Evolutionary conservation across 306 rosid species (phyloP).

Genomic region (Ormosia semicastrata): DNA sequence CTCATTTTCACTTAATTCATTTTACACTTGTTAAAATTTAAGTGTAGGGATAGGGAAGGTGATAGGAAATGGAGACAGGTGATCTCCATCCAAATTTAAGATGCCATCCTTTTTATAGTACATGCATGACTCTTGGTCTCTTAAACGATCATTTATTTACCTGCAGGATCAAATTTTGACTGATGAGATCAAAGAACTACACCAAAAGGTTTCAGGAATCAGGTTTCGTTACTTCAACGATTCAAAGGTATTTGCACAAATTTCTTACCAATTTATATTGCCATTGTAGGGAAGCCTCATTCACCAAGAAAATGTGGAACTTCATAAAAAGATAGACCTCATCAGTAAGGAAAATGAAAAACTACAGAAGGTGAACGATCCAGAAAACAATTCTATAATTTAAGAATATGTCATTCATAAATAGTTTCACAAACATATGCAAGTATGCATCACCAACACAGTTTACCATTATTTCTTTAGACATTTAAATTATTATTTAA

Average conservation of each 20-base stretch:
- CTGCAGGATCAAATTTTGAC: constrained; percentile 52
- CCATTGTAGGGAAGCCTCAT: constrained; percentile 52
- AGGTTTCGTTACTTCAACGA: background rate
- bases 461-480: too few relatives aligned
- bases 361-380: constrained; percentile 48
- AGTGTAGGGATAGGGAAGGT: too few relatives aligned
- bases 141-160: constrained; percentile 16
- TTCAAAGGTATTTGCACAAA: background rate
- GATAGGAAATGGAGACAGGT: too few relatives aligned
- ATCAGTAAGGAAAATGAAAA: constrained; percentile 54
- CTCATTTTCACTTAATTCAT: too few relatives aligned
- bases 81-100: too few relatives aligned
- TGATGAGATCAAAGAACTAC: constrained; percentile 51
- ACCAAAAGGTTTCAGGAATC: constrained; percentile 40
- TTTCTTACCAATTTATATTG: constrained; percentile 17
- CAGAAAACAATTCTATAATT: background rate
- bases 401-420: background rate
- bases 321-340: constrained; percentile 46
- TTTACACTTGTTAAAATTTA: too few relatives aligned
- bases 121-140: constrained; percentile 4
- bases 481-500: too few relatives aligned
- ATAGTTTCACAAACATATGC: background rate
- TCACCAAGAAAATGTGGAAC: constrained; percentile 55
- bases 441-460: too few relatives aligned
- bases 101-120: background rate